Conservation (phyloP, 768 basidiomycete species). For the Tulasnella sp. region DNA sequence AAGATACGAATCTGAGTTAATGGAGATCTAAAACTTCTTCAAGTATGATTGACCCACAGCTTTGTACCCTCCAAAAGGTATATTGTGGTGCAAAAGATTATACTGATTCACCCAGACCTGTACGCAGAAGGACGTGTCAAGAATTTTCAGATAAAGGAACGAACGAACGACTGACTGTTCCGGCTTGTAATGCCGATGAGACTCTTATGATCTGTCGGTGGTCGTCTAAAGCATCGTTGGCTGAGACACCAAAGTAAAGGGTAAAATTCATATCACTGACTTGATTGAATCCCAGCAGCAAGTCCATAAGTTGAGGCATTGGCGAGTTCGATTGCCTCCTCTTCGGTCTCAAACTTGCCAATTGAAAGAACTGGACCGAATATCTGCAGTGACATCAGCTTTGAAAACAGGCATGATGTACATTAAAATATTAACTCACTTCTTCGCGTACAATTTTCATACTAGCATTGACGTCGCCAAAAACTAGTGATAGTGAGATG, state of each 20-base stretch:
- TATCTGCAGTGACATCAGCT: slow-evolving; percentile 38
- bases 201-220: slow-evolving; percentile 84
- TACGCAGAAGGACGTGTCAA: background rate
- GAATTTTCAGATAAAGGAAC: slow-evolving; percentile 14
- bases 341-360: slow-evolving; percentile 72
- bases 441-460: slow-evolving; percentile 87
- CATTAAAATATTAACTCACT: slow-evolving; percentile 26
- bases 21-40: slow-evolving; percentile 27
- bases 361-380: slow-evolving; percentile 89
- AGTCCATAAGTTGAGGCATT: slow-evolving; percentile 87
- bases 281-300: slow-evolving; percentile 81
- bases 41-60: background rate
- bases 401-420: slow-evolving; percentile 9
- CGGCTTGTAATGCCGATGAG: slow-evolving; percentile 72
- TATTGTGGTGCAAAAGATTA: slow-evolving; percentile 67
- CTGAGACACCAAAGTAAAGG: background rate
- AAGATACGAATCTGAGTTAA: background rate
- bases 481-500: slow-evolving; percentile 43
- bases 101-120: slow-evolving; percentile 85
- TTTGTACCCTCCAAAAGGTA: slow-evolving; percentile 64
- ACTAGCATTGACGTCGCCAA: slow-evolving; percentile 59
- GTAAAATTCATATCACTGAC: slow-evolving; percentile 30
- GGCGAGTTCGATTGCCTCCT: slow-evolving; percentile 70
- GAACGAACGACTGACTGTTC: slow-evolving; percentile 45
- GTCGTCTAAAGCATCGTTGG: slow-evolving; percentile 38